These are phyloP conservation scores for Saccharomyces hybrid DNA, from an alignment of 1,139 yeast species.

Conservation along the genomic window DNA sequence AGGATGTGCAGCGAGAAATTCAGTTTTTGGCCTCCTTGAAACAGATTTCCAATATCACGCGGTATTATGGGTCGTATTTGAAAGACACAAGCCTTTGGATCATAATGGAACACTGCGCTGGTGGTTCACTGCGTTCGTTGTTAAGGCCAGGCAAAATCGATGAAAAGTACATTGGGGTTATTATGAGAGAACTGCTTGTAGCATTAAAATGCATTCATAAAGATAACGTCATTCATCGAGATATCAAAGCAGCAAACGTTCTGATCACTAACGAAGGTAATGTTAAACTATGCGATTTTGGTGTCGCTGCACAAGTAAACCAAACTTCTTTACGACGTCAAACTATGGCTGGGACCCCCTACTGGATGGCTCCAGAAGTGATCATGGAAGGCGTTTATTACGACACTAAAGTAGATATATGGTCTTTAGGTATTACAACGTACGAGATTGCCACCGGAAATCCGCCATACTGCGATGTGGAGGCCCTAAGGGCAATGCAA, in stretches of 20 bases:
- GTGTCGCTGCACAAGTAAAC: constrained; percentile 91
- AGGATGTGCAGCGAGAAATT: constrained; percentile 90
- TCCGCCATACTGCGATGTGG: constrained; percentile 95
- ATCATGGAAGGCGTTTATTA: constrained; percentile 86
- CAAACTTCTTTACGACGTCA: constrained; percentile 73
- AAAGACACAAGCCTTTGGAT: constrained; percentile 92
- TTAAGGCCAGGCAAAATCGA: constrained; percentile 84
- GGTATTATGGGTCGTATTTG: constrained; percentile 81
- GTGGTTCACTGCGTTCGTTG: constrained; percentile 86
- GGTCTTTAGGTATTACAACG: constrained; percentile 91
- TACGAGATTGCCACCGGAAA: constrained; percentile 95
- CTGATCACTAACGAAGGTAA: constrained; percentile 82
- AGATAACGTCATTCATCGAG: constrained; percentile 90
- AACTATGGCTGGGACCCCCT: constrained; percentile 97
- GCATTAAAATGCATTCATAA: constrained; percentile 80
- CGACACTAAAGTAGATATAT: constrained; percentile 80
- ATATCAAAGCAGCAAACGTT: constrained; percentile 92
- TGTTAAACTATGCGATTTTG: constrained; percentile 92
- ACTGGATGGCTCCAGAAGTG: constrained; percentile 99
- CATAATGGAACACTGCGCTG: constrained; percentile 95
- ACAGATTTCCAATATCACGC: constrained; percentile 82
- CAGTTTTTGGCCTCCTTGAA: constrained; percentile 77
- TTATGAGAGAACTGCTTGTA: constrained; percentile 68
- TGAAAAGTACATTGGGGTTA: constrained; percentile 72
- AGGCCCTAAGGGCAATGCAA: constrained; percentile 91